These are phyloP conservation scores for Epichloe glyceriae DNA, from an alignment of 2,329 filamentous ascomycete genomes.

Conservation along the genomic window DNA sequence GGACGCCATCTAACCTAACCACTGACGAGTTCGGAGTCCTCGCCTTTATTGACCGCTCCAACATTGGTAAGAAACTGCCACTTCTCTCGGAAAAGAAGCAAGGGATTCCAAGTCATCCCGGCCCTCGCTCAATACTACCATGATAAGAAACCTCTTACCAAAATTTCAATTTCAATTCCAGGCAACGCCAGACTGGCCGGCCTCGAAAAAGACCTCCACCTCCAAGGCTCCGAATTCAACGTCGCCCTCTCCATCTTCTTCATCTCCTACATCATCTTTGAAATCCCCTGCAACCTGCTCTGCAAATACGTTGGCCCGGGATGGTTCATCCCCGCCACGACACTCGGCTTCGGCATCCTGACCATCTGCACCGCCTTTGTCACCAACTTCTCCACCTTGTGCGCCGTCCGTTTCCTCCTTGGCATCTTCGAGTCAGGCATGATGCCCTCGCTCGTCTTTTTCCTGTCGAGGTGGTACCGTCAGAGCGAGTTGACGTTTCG, in stretches of 20 bases:
- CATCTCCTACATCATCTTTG: slow-evolving; percentile 51
- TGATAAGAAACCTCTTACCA: background rate
- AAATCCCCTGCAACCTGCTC: slow-evolving; percentile 48
- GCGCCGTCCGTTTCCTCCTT: slow-evolving; percentile 46
- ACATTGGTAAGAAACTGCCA: slow-evolving; percentile 37
- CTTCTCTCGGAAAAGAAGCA: background rate
- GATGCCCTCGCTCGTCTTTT: slow-evolving; percentile 54
- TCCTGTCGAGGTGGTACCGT: slow-evolving; percentile 50
- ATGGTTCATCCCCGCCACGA: slow-evolving; percentile 47
- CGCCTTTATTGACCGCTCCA: slow-evolving; percentile 50
- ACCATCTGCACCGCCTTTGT: slow-evolving; percentile 52
- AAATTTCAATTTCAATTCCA: slow-evolving; percentile 11
- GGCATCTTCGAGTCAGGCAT: slow-evolving; percentile 53
- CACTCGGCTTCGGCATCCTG: slow-evolving; percentile 43
- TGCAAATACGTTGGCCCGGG: slow-evolving; percentile 54
- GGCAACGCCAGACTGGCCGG: slow-evolving; percentile 47
- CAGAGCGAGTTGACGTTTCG: slow-evolving; percentile 50
- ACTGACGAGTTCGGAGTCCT: slow-evolving; percentile 7
- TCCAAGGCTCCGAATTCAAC: slow-evolving; percentile 49
- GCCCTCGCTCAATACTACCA: background rate
- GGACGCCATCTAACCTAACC: background rate
- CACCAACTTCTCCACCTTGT: slow-evolving; percentile 29
- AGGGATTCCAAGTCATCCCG: background rate
- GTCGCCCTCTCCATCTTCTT: slow-evolving; percentile 48
- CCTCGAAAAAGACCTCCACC: slow-evolving; percentile 38